phyloP scores from a whole-genome alignment of 768 basidiomycete genomes.

The Strobilomyces echinocephalus region DNA sequence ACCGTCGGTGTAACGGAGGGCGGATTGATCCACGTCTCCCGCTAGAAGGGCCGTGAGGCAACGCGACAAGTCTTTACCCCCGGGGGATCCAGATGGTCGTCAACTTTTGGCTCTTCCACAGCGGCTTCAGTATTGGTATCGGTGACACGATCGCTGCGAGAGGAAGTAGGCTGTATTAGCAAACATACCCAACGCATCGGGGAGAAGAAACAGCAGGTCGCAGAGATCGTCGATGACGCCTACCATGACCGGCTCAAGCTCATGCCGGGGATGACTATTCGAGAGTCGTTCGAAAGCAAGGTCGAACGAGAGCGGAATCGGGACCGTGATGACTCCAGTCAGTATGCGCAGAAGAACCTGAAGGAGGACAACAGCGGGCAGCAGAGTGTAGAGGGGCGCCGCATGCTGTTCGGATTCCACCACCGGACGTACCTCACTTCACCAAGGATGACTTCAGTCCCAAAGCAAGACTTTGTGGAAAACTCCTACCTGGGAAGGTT shows the following conservation, averaged over 20 bases:
- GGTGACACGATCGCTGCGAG: constrained; percentile 98
- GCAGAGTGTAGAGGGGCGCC: constrained; percentile 96
- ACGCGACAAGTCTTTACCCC: constrained; percentile 89
- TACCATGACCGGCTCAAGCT: constrained; percentile 84
- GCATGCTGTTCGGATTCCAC: constrained; percentile 96
- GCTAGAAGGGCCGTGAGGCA: constrained; percentile 93
- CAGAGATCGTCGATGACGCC: constrained; percentile 73
- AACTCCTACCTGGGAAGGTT: constrained; percentile 96
- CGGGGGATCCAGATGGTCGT: constrained; percentile 91
- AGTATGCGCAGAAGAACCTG: constrained; percentile 93
- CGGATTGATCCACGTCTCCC: constrained; percentile 93
- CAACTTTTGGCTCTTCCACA: constrained; percentile 98
- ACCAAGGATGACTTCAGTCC: constrained; percentile 98
- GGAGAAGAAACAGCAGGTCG: constrained; percentile 76
- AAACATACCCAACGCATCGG: constrained; percentile 76
- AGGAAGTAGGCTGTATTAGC: too few relatives aligned
- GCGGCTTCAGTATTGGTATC: constrained; percentile 98
- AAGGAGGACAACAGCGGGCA: constrained; percentile 99
- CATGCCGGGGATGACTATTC: constrained; percentile 96
- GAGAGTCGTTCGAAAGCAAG: constrained; percentile 93
- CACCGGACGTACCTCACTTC: constrained; percentile 97
- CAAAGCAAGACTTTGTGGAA: constrained; percentile 94
- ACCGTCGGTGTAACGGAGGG: constrained; percentile 96
- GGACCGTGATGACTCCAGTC: constrained; percentile 94
- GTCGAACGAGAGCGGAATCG: constrained; percentile 89